These are phyloP conservation scores for Lasiosphaeriaceae sp. DNA, from an alignment of 495 filamentous ascomycete genomes.

Conservation along the genomic window DNA sequence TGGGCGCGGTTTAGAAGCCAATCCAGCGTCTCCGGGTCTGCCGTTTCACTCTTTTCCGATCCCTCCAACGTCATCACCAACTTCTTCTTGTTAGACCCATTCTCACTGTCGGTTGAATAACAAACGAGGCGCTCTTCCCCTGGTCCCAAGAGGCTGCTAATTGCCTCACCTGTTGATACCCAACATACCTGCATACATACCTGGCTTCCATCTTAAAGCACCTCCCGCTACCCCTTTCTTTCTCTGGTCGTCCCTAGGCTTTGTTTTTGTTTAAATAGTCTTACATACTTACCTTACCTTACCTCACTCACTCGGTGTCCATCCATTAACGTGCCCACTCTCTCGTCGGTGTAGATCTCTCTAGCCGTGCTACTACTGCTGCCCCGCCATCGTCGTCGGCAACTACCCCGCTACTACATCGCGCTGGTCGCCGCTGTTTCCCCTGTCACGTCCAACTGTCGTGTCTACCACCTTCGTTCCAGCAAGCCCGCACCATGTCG, in stretches of 20 bases:
- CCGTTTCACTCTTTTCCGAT: not conserved
- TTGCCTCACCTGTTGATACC: not conserved
- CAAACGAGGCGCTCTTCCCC: too few species aligned
- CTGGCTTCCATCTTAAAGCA: not conserved
- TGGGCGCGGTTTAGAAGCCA: not conserved
- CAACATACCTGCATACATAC: not conserved
- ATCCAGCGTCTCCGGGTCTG: not conserved
- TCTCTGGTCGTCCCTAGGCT: not conserved
- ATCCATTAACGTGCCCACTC: conserved; percentile 3
- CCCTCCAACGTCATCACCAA: too few species aligned
- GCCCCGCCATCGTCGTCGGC: conserved; percentile 24
- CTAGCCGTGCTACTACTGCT: conserved; percentile 10
- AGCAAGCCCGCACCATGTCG: conserved; percentile 31
- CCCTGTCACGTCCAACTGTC: not conserved
- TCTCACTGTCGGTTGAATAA: too few species aligned
- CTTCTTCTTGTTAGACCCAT: too few species aligned
- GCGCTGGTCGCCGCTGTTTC: not conserved
- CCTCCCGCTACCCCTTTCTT: not conserved
- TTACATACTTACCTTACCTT: not conserved
- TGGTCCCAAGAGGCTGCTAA: not conserved
- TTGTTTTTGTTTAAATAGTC: not conserved
- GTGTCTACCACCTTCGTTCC: conserved; percentile 6
- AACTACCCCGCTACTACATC: conserved; percentile 16
- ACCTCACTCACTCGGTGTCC: not conserved
- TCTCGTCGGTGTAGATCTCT: conserved; percentile 5